Evolutionary conservation across 2,329 filamentous ascomycete species (phyloP).

Genomic region (Penicillium sp.): DNA sequence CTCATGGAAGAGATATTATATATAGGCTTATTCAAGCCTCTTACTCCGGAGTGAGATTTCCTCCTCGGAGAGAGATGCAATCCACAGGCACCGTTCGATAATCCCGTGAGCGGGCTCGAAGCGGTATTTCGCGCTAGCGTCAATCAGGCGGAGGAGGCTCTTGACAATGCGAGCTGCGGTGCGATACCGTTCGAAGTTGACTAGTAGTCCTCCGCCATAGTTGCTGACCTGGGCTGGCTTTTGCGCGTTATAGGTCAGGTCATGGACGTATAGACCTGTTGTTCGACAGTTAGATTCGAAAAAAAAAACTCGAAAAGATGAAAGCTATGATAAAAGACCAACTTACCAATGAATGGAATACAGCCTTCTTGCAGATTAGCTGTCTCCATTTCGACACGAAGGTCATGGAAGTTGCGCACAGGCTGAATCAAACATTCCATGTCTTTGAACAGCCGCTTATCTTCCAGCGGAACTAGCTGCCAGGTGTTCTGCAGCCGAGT

Average conservation of each 20-base stretch:
- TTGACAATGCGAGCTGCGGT: slow-evolving; percentile 70
- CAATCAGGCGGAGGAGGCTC: slow-evolving; percentile 66
- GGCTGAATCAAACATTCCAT: slow-evolving; percentile 68
- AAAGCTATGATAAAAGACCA: neutral
- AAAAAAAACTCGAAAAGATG: neutral
- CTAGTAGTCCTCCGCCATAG: slow-evolving; percentile 58
- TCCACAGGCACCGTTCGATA: slow-evolving; percentile 68
- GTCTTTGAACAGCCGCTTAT: slow-evolving; percentile 62
- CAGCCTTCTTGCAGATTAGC: slow-evolving; percentile 64
- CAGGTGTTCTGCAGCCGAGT: slow-evolving; percentile 64
- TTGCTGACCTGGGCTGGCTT: slow-evolving; percentile 65
- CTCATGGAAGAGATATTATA: slow-evolving; percentile 9
- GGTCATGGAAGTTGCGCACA: slow-evolving; percentile 66
- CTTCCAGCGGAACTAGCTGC: slow-evolving; percentile 60
- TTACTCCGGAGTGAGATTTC: slow-evolving; percentile 59
- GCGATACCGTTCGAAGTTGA: slow-evolving; percentile 71
- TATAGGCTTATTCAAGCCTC: slow-evolving; percentile 44
- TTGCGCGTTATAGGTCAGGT: slow-evolving; percentile 71
- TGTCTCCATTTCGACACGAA: slow-evolving; percentile 69
- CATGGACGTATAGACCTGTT: slow-evolving; percentile 67
- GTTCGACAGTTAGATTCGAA: neutral
- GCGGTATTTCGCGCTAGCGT: slow-evolving; percentile 67
- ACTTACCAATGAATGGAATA: slow-evolving; percentile 68
- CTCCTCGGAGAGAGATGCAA: slow-evolving; percentile 64
- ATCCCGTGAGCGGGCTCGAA: slow-evolving; percentile 64